Percentiles rank a stretch among this genome's conserved stretches.
Evolutionary conservation across 108 stramenopile species (phyloP).

Genomic region (Pseudonitzschia delicatissima): DNA sequence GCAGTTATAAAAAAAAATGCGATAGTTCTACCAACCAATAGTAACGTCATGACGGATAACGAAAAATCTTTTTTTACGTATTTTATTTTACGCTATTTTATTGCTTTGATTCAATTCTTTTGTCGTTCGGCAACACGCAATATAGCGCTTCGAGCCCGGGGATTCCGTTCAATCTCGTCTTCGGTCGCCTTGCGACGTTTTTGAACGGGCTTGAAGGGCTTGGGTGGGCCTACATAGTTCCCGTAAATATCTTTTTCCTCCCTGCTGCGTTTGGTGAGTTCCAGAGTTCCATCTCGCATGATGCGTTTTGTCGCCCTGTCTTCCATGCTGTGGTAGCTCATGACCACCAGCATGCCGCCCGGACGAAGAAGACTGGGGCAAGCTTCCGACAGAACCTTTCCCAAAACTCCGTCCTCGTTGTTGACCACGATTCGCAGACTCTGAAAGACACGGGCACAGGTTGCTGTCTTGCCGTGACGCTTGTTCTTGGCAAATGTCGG

Average conservation of each 20-base stretch:
- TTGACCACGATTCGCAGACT: slow-evolving; percentile 90
- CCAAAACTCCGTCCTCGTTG: slow-evolving; percentile 77
- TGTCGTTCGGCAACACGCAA: slow-evolving; percentile 65
- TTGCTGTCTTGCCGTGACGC: slow-evolving; percentile 76
- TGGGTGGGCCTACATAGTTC: slow-evolving; percentile 51
- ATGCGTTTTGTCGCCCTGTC: slow-evolving; percentile 86
- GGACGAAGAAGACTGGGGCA: slow-evolving; percentile 58
- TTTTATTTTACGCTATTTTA: no score
- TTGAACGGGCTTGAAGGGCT: slow-evolving; percentile 68
- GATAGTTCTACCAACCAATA: no score
- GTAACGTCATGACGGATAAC: no score
- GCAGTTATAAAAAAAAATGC: no score
- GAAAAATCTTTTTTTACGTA: no score
- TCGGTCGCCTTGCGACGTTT: slow-evolving; percentile 68
- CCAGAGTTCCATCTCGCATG: slow-evolving; percentile 73
- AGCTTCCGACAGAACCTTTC: slow-evolving; percentile 59
- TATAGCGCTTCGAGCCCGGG: slow-evolving; percentile 80
- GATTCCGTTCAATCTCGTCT: slow-evolving; percentile 71
- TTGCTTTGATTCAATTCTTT: no score
- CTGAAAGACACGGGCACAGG: slow-evolving; percentile 86
- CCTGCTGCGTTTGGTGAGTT: slow-evolving; percentile 3
- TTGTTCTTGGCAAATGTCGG: slow-evolving; percentile 68
- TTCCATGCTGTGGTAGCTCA: slow-evolving; percentile 95
- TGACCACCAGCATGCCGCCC: slow-evolving; percentile 70
- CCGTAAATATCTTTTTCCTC: slow-evolving; percentile 75